These are phyloP conservation scores for Botrytis elliptica DNA, from an alignment of 2,329 filamentous ascomycete genomes.

Conservation along the genomic window DNA sequence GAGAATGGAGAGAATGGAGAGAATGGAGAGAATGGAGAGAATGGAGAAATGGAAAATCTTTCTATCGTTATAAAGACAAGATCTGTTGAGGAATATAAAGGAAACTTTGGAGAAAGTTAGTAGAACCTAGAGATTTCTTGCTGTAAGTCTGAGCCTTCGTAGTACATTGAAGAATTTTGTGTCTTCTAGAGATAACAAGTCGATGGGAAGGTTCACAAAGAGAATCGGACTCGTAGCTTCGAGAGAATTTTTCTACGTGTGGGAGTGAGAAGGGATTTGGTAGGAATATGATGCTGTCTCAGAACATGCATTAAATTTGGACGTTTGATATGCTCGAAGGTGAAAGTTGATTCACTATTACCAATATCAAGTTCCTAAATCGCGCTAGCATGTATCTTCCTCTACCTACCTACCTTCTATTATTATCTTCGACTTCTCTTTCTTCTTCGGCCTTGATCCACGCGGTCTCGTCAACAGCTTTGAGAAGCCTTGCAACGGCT, in stretches of 20 bases:
- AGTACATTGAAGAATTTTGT: neutral
- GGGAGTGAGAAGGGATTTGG: rapidly evolving
- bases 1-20: too few species aligned
- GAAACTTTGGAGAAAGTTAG: too few species aligned
- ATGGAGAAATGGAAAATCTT: too few species aligned
- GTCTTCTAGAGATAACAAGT: neutral
- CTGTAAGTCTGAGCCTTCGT: too few species aligned
- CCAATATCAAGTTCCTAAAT: too few species aligned
- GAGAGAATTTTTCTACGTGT: neutral
- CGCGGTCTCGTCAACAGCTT: neutral
- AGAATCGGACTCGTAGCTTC: neutral
- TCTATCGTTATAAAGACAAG: too few species aligned
- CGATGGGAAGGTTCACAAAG: neutral
- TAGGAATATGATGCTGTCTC: neutral
- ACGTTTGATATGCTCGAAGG: neutral
- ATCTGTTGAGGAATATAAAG: too few species aligned
- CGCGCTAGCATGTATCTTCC: too few species aligned
- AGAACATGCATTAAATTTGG: rapidly evolving
- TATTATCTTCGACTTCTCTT: neutral
- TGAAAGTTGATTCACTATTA: neutral
- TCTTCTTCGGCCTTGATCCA: neutral
- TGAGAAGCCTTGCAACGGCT: too few species aligned
- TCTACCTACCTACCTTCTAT: too few species aligned
- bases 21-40: too few species aligned
- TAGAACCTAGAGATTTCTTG: too few species aligned